Percentiles rank a stretch among this genome's conserved stretches.
Evolutionary conservation across 805 yeast genomes (phyloP).

Genomic region (Middelhovenomyces tepae): DNA sequence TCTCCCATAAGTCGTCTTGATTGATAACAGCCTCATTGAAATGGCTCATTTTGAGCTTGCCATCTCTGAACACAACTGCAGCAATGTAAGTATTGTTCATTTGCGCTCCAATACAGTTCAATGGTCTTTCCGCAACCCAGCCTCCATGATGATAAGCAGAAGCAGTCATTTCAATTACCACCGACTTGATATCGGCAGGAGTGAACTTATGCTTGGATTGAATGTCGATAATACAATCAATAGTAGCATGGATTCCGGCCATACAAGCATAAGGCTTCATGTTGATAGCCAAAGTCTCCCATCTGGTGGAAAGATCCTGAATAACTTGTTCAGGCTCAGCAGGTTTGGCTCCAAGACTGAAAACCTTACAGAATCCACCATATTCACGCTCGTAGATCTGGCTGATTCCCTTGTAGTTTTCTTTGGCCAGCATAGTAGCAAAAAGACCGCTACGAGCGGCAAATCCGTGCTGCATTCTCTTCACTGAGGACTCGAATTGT

Average conservation of each 20-base stretch:
- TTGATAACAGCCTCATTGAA: slow-evolving; percentile 7
- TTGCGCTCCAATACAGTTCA: slow-evolving; percentile 12
- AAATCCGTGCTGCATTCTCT: slow-evolving; percentile 13
- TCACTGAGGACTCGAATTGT: slow-evolving; percentile 11
- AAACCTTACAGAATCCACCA: slow-evolving; percentile 8
- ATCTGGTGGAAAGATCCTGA: slow-evolving; percentile 3
- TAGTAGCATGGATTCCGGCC: slow-evolving; percentile 14
- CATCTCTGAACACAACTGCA: slow-evolving; percentile 11
- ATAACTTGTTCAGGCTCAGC: too few relatives aligned
- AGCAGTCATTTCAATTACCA: slow-evolving; percentile 3
- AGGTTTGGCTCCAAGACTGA: slow-evolving; percentile 4
- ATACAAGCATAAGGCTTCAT: slow-evolving; percentile 12
- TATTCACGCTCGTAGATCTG: slow-evolving; percentile 8
- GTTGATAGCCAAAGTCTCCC: slow-evolving; percentile 8
- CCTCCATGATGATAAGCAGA: slow-evolving; percentile 4
- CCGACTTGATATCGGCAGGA: slow-evolving; percentile 1
- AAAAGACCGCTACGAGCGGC: slow-evolving; percentile 11
- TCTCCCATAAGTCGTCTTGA: slow-evolving; percentile 9
- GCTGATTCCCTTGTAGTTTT: slow-evolving; percentile 9
- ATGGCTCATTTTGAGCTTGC: slow-evolving; percentile 4
- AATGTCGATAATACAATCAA: slow-evolving; percentile 6
- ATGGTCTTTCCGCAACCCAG: neutral
- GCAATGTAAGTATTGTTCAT: slow-evolving; percentile 12
- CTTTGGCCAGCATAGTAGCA: slow-evolving; percentile 9
- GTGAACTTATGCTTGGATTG: neutral